These are phyloP conservation scores for Neonectria ditissima DNA, from an alignment of 2,329 filamentous ascomycete genomes.

Conservation along the genomic window DNA sequence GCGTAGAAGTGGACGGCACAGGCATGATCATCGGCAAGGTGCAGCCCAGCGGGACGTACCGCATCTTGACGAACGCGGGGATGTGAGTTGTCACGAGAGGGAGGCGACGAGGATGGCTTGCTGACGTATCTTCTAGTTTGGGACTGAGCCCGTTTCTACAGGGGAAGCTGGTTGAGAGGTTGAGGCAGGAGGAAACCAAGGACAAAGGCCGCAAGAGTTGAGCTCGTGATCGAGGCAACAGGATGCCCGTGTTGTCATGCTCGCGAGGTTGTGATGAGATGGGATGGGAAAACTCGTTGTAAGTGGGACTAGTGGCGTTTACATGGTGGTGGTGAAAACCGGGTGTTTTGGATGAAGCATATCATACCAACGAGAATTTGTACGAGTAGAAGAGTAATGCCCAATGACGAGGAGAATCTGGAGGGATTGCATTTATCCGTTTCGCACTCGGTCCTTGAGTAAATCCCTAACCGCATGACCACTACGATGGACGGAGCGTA, in stretches of 20 bases:
- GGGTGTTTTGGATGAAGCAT: slow-evolving; percentile 3
- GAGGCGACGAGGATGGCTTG: neutral
- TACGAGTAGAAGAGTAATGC: neutral
- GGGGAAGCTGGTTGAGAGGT: slow-evolving; percentile 64
- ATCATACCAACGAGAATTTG: neutral
- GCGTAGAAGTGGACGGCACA: slow-evolving; percentile 70
- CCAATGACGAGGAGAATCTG: neutral
- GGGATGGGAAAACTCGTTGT: neutral
- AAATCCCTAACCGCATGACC: neutral
- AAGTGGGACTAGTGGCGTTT: slow-evolving; percentile 7
- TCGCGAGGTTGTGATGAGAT: neutral
- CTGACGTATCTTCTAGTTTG: slow-evolving; percentile 44
- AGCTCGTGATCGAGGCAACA: slow-evolving; percentile 41
- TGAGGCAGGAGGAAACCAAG: slow-evolving; percentile 63
- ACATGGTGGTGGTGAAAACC: neutral
- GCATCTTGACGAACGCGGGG: slow-evolving; percentile 73
- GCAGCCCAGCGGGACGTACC: slow-evolving; percentile 72
- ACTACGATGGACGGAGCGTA: neutral
- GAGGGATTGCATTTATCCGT: neutral
- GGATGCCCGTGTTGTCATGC: neutral
- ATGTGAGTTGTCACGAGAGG: slow-evolving; percentile 63
- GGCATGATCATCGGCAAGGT: slow-evolving; percentile 70
- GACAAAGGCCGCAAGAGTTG: slow-evolving; percentile 39
- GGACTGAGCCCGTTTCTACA: slow-evolving; percentile 59
- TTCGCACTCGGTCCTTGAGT: neutral